Evolutionary conservation across 2,329 filamentous ascomycete species (phyloP), one percentile per base, ranked within the genome.

Genomic region (Trichoderma gracile): DNA sequence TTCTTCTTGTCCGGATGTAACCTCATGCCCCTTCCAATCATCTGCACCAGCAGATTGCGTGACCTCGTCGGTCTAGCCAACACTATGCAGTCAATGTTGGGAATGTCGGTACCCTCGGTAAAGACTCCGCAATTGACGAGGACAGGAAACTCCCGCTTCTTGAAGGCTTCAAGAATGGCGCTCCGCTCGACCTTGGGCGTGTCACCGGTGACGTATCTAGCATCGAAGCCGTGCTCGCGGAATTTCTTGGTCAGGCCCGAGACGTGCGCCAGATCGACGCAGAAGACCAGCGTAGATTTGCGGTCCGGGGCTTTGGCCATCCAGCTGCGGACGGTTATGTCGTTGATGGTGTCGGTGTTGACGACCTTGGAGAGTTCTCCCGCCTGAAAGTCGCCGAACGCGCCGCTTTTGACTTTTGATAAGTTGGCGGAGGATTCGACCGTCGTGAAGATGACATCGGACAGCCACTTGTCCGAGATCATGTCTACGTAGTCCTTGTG

Each of bases 61-160:
- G 95, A 98, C 69, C 89, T 88, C 1, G 95, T 99, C 0, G 95
- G 95, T 25, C 95, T 83, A 3, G 90, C 93, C 9, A 99, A 83
- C 9, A 99, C 74, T 25, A 99, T 86, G 73, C 95, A 98, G 78
- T 99, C 95, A 69, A 99, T 91, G 74, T 96, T 97, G 6, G 96
- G 95, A 38, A 99, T 97, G 72, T 99, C 95, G 0, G 95, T 99
- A 2, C 95, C 95, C 78, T 99, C 95, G 0, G 94, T 98, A 72
- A 97, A 98, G 46, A 99, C 91, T 9, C 93, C 93, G 73, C 95
- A 98, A 74, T 99, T 99, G 58, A 99, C 79, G 15, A 99, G 82
- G 1, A 99, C 92, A 0, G 92, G 92, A 67, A 91, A 98, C 49
- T 93, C 85, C 8, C 88, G 85, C 2, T 80, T 82, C 68, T 85